Conservation (phyloP, 2,329 filamentous ascomycete genomes). For the Xylaria sp. region DNA sequence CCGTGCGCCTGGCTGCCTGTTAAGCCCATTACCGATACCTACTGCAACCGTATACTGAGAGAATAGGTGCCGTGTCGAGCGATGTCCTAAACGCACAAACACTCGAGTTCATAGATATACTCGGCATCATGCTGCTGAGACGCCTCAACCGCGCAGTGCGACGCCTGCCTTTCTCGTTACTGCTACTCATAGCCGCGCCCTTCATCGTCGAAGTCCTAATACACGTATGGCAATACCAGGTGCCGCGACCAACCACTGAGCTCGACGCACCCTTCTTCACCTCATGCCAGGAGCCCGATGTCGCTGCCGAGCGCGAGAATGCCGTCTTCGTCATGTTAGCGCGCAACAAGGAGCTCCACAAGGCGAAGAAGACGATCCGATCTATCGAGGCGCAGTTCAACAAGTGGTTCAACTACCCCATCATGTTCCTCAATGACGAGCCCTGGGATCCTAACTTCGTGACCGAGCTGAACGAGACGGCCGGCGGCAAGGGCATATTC, state of each 20-base stretch:
- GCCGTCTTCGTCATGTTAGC: constrained; percentile 54
- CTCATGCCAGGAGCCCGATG: constrained; percentile 47
- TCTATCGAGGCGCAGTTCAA: constrained; percentile 53
- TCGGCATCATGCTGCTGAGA: constrained; percentile 37
- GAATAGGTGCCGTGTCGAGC: constrained; percentile 11
- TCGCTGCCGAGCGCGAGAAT: constrained; percentile 47
- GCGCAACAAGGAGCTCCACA: constrained; percentile 50
- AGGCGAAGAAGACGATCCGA: constrained; percentile 47
- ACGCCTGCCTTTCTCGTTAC: constrained; percentile 39
- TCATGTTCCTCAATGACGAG: constrained; percentile 54
- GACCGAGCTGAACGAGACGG: constrained; percentile 44
- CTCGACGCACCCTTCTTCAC: constrained; percentile 49
- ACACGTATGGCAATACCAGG: constrained; percentile 43
- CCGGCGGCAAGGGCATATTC: constrained; percentile 47
- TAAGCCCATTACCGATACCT: background rate
- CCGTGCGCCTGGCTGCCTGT: background rate
- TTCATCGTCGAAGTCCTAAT: constrained; percentile 44
- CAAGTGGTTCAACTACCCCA: constrained; percentile 53
- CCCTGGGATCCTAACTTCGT: constrained; percentile 49
- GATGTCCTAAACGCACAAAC: constrained; percentile 28
- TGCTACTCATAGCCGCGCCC: constrained; percentile 40
- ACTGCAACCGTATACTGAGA: background rate
- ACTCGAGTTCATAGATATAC: background rate
- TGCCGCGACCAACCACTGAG: constrained; percentile 43
- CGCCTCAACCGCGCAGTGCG: constrained; percentile 42